phyloP scores from a whole-genome alignment of 768 basidiomycete species.

The Scleroderma citrinum region DNA sequence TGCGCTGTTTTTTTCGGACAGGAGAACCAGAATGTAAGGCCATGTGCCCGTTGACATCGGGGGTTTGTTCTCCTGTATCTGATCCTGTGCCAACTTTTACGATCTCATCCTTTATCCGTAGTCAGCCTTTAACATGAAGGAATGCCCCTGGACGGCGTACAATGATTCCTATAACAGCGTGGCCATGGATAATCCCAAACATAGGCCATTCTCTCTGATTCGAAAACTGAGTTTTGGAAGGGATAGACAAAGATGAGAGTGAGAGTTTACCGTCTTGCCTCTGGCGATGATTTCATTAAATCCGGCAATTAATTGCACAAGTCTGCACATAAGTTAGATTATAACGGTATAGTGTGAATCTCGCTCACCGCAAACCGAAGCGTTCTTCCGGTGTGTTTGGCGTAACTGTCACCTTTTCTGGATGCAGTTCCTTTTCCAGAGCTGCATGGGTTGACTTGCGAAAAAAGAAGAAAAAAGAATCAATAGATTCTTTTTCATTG shows the following conservation, averaged over 20 bases:
- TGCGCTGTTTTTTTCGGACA: conserved; percentile 23
- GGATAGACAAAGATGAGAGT: neutral
- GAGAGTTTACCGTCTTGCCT: conserved; percentile 47
- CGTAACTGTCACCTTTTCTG: conserved; percentile 49
- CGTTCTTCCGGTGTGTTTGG: conserved; percentile 57
- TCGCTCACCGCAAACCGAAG: conserved; percentile 67
- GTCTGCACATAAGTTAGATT: conserved; percentile 32
- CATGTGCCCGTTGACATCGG: conserved; percentile 9
- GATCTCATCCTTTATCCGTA: conserved; percentile 48
- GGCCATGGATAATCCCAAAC: conserved; percentile 63
- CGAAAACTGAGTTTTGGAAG: neutral
- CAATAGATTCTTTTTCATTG: conserved; percentile 44
- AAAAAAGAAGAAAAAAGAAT: neutral
- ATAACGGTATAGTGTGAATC: neutral
- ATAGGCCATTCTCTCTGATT: conserved; percentile 77
- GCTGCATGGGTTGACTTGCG: conserved; percentile 65
- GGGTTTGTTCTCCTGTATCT: conserved; percentile 1
- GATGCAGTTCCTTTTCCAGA: conserved; percentile 66
- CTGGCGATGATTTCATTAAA: conserved; percentile 45
- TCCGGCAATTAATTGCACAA: conserved; percentile 67
- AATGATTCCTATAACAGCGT: conserved; percentile 69
- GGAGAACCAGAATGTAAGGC: conserved; percentile 19
- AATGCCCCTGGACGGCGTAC: conserved; percentile 33
- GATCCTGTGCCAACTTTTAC: conserved; percentile 13
- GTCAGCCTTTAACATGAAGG: neutral